Base-by-base conservation (phyloP, 192 early-diverging fungal species). In the Umbelopsis sp. region DNA sequence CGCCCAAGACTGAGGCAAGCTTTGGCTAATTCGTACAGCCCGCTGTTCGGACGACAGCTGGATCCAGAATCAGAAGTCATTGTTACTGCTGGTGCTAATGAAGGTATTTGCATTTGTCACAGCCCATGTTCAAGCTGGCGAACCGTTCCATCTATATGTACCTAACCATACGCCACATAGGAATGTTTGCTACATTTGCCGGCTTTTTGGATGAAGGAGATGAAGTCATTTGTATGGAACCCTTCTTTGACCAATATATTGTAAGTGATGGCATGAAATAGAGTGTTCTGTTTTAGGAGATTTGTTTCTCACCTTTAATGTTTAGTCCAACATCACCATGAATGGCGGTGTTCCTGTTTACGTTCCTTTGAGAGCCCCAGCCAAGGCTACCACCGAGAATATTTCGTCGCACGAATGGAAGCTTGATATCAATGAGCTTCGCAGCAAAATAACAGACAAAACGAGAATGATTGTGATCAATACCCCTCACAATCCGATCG, bases 191-290 rank as follows among this genome's bases (percentile, higher is more conserved):
- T 21, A 93, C 91, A 44, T 96, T 94, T 82, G 88, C 90, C 14
- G 89, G 88, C 22, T 95, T 93, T 66, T 75, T 98, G 70, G 85
- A 95, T 78, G 88, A 90, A 22, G 90, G 88, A 4, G 87, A 92
- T 65, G 95, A 96, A 68, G 95, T 94, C 41, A 94, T 98, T 62
- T 80, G 95, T 62, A 96, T 98, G 88, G 94, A 96, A 82, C 97
- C 97, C 2, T 96, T 93, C 74, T 98, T 97, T 82, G 97, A 98
- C 77, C 91, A 91, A 83, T 98, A 98, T 76, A 90, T 91, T 71
- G 88, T 89, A 80, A 79, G 86, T 34, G n/a, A 14, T n/a, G n/a
- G n/a, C n/a, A n/a, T n/a, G n/a, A n/a, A n/a, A n/a, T n/a, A n/a
- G n/a, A n/a, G n/a, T n/a, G n/a, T n/a, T n/a, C n/a, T n/a, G n/a